A percentile compares a stretch with the other conserved stretches of the same genome.
phyloP scores from a whole-genome alignment of 768 basidiomycete genomes.

The Suillus subalutaceus region DNA sequence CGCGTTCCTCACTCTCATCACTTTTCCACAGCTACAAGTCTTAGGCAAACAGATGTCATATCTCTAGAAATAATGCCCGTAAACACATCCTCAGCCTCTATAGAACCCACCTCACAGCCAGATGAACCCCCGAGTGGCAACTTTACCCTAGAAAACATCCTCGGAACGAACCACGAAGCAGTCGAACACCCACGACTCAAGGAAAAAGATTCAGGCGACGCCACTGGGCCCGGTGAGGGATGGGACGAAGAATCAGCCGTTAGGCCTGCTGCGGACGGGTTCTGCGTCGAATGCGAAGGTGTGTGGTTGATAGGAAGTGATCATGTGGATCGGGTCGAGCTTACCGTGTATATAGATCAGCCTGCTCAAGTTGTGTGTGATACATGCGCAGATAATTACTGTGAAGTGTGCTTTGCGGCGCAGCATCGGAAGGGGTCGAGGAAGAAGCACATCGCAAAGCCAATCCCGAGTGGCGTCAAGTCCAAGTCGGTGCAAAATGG shows the following conservation, averaged over 20 bases:
- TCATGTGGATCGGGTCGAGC: not conserved
- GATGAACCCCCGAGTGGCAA: constrained; percentile 9
- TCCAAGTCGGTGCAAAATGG: constrained; percentile 21
- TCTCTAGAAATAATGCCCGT: constrained; percentile 22
- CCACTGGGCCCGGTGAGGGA: constrained; percentile 46
- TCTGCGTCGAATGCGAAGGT: constrained; percentile 90
- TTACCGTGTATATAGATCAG: constrained; percentile 57
- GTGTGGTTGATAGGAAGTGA: constrained; percentile 20
- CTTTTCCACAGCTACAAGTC: constrained; percentile 6
- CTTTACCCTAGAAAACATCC: constrained; percentile 74
- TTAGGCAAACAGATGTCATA: constrained; percentile 15
- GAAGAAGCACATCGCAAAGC: constrained; percentile 60
- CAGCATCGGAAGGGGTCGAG: constrained; percentile 84
- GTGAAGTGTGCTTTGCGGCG: constrained; percentile 84
- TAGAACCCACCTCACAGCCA: constrained; percentile 16
- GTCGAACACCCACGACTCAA: constrained; percentile 54
- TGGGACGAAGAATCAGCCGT: constrained; percentile 68
- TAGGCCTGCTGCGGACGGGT: constrained; percentile 58
- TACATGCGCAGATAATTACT: constrained; percentile 72
- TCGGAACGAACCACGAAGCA: constrained; percentile 61
- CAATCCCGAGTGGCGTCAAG: constrained; percentile 36
- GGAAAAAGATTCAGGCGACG: constrained; percentile 34
- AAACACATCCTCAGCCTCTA: constrained; percentile 19
- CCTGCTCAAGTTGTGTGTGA: constrained; percentile 77
- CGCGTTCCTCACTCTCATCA: constrained; percentile 18